Evolutionary conservation across 129 eudicot species (phyloP).

Genomic region (Lonicera japonica): DNA sequence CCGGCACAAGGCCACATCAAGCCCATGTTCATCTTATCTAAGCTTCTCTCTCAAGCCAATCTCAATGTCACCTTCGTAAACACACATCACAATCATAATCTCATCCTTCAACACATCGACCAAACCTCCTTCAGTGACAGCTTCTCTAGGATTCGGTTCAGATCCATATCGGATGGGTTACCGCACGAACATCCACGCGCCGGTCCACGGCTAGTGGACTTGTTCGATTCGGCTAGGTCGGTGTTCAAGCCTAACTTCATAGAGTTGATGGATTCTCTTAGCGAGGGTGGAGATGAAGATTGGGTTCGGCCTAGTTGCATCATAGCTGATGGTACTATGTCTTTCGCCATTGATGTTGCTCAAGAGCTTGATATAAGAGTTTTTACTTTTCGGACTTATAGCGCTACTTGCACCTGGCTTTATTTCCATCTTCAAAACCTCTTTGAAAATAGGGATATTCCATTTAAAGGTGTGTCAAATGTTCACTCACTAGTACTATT

Average conservation of each 20-base stretch:
- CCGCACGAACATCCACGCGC: conserved; percentile 28
- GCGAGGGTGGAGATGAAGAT: not conserved
- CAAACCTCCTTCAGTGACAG: conserved; percentile 1
- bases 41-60: conserved; percentile 24
- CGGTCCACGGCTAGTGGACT: conserved; percentile 3
- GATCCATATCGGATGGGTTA: conserved; percentile 28
- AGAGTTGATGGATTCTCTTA: conserved; percentile 7
- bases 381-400: conserved; percentile 20
- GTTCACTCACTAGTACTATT: not conserved
- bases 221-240: conserved; percentile 3
- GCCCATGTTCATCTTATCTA: conserved; percentile 31
- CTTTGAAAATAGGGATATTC: conserved; percentile 39
- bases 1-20: conserved; percentile 37
- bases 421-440: conserved; percentile 20
- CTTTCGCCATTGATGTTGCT: conserved; percentile 25
- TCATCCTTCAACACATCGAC: conserved; percentile 7
- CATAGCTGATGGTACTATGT: conserved; percentile 24
- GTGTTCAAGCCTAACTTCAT: conserved; percentile 11
- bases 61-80: conserved; percentile 23
- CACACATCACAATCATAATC: conserved; percentile 26
- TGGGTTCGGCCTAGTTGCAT: conserved; percentile 5
- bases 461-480: conserved; percentile 20
- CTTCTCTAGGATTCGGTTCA: conserved; percentile 8
- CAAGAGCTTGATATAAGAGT: conserved; percentile 21
- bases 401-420: conserved; percentile 28